Base-by-base conservation (phyloP, 768 basidiomycete genomes). In the Leucosporidium creatinivorum region DNA sequence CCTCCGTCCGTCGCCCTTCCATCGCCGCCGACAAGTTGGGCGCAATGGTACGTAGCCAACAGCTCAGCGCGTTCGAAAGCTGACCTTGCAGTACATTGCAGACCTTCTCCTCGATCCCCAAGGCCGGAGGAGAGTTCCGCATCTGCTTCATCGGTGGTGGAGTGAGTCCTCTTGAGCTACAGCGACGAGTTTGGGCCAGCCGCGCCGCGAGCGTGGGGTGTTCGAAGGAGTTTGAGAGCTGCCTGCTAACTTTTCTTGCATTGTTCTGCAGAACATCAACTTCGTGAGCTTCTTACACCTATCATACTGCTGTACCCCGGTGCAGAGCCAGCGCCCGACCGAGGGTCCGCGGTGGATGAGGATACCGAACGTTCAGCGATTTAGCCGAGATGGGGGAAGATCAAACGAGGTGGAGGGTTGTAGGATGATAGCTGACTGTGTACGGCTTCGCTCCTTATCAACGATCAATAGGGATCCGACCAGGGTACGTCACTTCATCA, bases 21-120 rank as follows among this genome's bases (percentile, higher is more conserved):
- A 68, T 71, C 54, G 64, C 70, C 0, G 48, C 59, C 12, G 58
- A 30, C 48, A 59, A 59, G 26, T 65, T 72, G 15, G 64, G 61
- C 3, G 64, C 67, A 0, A 65, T 72, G 64, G 70, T 66, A 18
- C 58, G 63, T 26, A 18, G 39, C 23, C 21, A 23, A 8, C 12
- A 44, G 33, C 15, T 25, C 26, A 5, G 8, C 31, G 26, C 19
- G 21, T 13, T 54, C 52, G 52, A 17, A 17, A 13, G 28, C 55
- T 57, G 19, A 28, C 15, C 4, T 31, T 15, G 55, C 31, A 6
- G 25, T 28, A 15, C 58, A 59, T 25, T 47, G 48, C 39, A 44
- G 39, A 44, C 39, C 39, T 44, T 44, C 39, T 44, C 39, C 39
- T 44, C 39, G 39, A 44, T 44, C 15, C 39, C 39, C 39, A 44